Evolutionary conservation across 768 basidiomycete genomes (phyloP).

Genomic region (Hericium erinaceus): DNA sequence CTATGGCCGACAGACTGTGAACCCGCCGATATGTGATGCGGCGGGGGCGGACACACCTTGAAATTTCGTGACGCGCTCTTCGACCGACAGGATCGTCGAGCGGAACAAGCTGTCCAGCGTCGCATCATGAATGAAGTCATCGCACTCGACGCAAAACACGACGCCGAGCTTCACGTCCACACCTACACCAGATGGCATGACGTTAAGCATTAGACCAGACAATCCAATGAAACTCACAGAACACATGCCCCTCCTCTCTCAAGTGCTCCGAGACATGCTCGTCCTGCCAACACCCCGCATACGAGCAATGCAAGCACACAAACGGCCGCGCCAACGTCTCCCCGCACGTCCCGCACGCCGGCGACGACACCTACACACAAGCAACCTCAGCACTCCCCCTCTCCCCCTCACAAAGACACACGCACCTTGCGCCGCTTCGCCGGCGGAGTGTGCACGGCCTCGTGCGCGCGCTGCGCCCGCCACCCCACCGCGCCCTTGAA

Average conservation of each 20-base stretch:
- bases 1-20: slow-evolving; percentile 14
- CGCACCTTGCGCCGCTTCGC: slow-evolving; percentile 61
- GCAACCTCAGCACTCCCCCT: background rate
- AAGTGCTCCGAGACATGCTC: slow-evolving; percentile 54
- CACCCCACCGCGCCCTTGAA: slow-evolving; percentile 49
- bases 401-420: background rate
- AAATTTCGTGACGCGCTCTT: slow-evolving; percentile 55
- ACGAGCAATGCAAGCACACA: slow-evolving; percentile 65
- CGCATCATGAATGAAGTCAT: slow-evolving; percentile 63
- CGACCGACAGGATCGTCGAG: slow-evolving; percentile 37
- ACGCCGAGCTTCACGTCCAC: slow-evolving; percentile 67
- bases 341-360: slow-evolving; percentile 55
- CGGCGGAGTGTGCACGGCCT: slow-evolving; percentile 29
- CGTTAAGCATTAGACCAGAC: background rate
- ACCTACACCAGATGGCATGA: slow-evolving; percentile 31
- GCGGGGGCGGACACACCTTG: slow-evolving; percentile 32
- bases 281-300: slow-evolving; percentile 58
- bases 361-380: slow-evolving; percentile 38
- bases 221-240: slow-evolving; percentile 38
- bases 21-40: background rate
- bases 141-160: slow-evolving; percentile 65
- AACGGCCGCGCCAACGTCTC: slow-evolving; percentile 52
- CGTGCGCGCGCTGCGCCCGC: slow-evolving; percentile 39
- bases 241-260: slow-evolving; percentile 44
- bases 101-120: slow-evolving; percentile 38